Evolutionary conservation across 495 filamentous ascomycete species (phyloP).

Genomic region (Hypoxylon subgilvum): DNA sequence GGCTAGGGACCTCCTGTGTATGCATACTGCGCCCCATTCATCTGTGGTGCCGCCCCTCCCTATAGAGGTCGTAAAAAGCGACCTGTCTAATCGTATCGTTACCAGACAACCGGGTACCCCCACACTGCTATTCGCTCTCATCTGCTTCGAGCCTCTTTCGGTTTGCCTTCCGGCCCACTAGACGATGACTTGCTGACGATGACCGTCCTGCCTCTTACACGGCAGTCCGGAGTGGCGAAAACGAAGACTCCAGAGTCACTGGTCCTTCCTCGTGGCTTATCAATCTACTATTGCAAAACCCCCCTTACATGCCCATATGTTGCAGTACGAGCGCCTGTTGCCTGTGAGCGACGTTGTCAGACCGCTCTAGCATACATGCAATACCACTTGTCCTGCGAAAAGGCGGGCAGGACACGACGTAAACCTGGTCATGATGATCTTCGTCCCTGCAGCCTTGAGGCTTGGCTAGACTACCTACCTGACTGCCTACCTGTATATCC

Average conservation of each 20-base stretch:
- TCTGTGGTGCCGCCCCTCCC: conserved; percentile 25
- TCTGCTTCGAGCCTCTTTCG: neutral
- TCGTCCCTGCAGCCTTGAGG: conserved; percentile 23
- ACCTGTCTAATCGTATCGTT: conserved; percentile 14
- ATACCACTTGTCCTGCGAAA: conserved; percentile 9
- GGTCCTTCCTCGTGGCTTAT: neutral
- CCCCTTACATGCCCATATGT: conserved; percentile 4
- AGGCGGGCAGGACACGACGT: conserved; percentile 4
- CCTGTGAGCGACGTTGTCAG: conserved; percentile 18
- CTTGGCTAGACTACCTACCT: neutral
- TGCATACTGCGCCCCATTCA: conserved; percentile 31
- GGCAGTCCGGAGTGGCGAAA: conserved; percentile 4
- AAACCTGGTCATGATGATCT: conserved; percentile 27
- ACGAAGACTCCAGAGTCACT: neutral
- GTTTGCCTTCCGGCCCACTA: conserved; percentile 1
- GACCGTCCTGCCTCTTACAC: conserved; percentile 6
- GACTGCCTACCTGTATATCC: neutral
- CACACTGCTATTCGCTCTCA: neutral
- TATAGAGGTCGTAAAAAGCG: conserved; percentile 19
- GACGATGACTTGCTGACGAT: conserved; percentile 2
- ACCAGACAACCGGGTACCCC: conserved; percentile 31
- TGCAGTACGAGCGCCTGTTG: conserved; percentile 12
- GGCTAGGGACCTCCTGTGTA: neutral
- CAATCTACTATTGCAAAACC: conserved; percentile 1
- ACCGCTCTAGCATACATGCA: conserved; percentile 1